Conservation (phyloP, 805 yeast genomes). For the Kodamaea sagamina region DNA sequence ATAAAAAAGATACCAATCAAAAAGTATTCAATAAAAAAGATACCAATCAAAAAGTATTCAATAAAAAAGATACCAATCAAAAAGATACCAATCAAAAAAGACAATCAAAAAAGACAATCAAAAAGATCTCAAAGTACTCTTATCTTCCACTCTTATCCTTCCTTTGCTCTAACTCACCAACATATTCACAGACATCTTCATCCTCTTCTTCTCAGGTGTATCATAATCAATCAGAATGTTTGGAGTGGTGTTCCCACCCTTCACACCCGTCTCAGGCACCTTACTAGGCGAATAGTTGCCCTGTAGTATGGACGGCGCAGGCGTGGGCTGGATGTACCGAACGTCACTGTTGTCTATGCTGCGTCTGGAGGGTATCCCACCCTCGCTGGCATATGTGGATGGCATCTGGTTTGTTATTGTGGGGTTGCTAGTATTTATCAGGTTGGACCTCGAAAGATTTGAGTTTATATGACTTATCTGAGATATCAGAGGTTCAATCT, state of each 20-base stretch:
- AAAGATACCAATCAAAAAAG: background rate
- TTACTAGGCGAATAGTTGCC: slow-evolving; percentile 1
- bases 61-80: too few relatives aligned
- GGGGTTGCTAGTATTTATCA: too few relatives aligned
- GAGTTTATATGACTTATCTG: too few relatives aligned
- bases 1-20: too few relatives aligned
- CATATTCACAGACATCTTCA: slow-evolving; percentile 46
- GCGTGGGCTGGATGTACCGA: background rate
- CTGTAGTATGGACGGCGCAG: slow-evolving; percentile 2
- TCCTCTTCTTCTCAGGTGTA: slow-evolving; percentile 32
- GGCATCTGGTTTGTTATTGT: too few relatives aligned
- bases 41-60: too few relatives aligned
- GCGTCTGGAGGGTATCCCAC: slow-evolving; percentile 1
- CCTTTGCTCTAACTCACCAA: slow-evolving; percentile 33
- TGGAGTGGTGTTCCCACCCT: slow-evolving; percentile 1
- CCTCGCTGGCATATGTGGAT: too few relatives aligned
- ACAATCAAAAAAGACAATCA: background rate
- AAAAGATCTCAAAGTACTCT: too few relatives aligned
- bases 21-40: too few relatives aligned
- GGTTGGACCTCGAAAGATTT: too few relatives aligned
- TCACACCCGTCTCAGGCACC: background rate
- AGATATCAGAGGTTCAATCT: too few relatives aligned
- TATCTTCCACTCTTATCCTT: background rate
- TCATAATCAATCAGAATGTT: slow-evolving; percentile 14
- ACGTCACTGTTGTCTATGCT: slow-evolving; percentile 5